Conservation (phyloP, 2,329 filamentous ascomycete species). For the Stachybotrys elegans region DNA sequence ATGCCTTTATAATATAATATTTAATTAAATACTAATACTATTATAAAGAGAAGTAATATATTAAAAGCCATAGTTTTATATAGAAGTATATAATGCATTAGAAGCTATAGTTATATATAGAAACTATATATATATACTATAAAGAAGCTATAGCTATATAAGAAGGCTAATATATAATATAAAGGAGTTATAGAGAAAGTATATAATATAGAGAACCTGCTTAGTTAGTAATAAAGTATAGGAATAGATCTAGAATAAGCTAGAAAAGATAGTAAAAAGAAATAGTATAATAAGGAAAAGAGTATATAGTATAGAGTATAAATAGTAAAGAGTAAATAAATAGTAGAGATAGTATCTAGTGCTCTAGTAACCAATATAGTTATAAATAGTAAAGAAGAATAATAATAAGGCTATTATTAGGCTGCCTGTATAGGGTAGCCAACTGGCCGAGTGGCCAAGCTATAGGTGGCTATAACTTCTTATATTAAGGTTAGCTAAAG, state of each 20-base stretch:
- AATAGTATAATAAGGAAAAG: background rate
- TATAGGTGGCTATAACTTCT: too few relatives aligned
- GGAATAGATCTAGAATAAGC: background rate
- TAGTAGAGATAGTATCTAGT: background rate
- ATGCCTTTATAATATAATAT: slow-evolving; percentile 1
- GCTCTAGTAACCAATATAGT: background rate
- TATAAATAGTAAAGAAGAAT: background rate
- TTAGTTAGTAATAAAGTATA: background rate
- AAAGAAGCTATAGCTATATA: too few relatives aligned
- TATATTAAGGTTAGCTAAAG: too few relatives aligned
- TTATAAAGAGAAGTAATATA: background rate
- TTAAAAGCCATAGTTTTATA: background rate
- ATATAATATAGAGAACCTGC: background rate
- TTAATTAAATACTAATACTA: background rate
- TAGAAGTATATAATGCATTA: background rate
- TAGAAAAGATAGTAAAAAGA: background rate
- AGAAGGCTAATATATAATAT: background rate
- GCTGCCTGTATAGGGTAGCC: too few relatives aligned
- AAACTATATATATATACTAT: slow-evolving; percentile 1
- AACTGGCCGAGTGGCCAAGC: too few relatives aligned
- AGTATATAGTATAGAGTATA: background rate
- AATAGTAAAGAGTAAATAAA: background rate
- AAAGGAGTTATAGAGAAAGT: background rate
- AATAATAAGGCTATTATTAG: background rate
- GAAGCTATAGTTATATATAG: slow-evolving; percentile 1